Conservation (phyloP, 306 rosid species). For the Dryas drummondii region DNA sequence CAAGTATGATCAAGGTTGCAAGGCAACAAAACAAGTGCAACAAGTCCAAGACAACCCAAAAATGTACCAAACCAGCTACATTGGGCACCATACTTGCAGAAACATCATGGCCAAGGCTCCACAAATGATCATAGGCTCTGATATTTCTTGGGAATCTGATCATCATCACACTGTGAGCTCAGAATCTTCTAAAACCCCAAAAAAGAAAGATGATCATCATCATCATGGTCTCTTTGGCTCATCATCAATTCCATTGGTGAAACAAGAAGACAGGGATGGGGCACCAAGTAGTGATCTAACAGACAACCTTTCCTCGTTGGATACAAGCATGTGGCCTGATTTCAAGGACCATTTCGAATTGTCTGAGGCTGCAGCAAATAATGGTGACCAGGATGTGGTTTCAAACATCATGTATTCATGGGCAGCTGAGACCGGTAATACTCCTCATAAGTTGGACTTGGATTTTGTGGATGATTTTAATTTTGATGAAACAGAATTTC, state of each 20-base stretch:
- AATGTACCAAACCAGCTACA: constrained; percentile 55
- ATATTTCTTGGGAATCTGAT: constrained; percentile 24
- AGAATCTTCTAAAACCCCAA: constrained; percentile 8
- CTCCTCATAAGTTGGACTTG: constrained; percentile 15
- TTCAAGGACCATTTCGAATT: constrained; percentile 45
- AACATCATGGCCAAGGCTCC: constrained; percentile 33
- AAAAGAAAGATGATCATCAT: background rate
- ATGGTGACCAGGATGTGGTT: constrained; percentile 18
- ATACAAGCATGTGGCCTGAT: constrained; percentile 47
- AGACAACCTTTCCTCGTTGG: constrained; percentile 28
- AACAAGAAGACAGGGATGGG: constrained; percentile 31
- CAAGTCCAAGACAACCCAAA: constrained; percentile 42
- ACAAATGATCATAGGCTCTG: constrained; percentile 37
- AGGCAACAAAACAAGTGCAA: constrained; percentile 71
- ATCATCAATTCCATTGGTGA: constrained; percentile 4
- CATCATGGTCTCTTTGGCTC: background rate
- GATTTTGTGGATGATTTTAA: constrained; percentile 30
- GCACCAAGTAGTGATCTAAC: constrained; percentile 32
- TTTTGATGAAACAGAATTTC: constrained; percentile 33
- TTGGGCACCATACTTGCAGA: constrained; percentile 71
- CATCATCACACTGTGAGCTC: constrained; percentile 21
- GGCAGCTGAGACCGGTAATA: no score
- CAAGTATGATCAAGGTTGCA: constrained; percentile 65
- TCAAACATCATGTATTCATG: constrained; percentile 29
- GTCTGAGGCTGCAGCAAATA: constrained; percentile 22